A percentile compares a stretch with the other conserved stretches of the same genome.
Evolutionary conservation across 2,329 filamentous ascomycete genomes (phyloP).

Genomic region (Zarea fungicola): DNA sequence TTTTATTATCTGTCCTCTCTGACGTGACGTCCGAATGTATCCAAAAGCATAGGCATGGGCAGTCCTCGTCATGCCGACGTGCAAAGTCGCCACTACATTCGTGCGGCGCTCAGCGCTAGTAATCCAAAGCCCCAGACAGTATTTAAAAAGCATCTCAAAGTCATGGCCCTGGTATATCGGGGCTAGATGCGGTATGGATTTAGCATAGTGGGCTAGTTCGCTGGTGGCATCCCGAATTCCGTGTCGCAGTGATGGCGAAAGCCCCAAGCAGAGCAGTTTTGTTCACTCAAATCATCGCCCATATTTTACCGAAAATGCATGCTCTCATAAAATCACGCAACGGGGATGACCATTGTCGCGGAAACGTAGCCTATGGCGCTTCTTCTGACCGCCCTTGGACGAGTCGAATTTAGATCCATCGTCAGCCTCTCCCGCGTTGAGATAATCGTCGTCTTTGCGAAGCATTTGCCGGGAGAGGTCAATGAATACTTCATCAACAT

Average conservation of each 20-base stretch:
- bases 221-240: too few relatives aligned
- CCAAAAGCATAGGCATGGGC: neutral
- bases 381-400: slow-evolving; percentile 22
- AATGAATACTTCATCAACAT: slow-evolving; percentile 86
- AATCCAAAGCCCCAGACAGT: too few relatives aligned
- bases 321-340: slow-evolving; percentile 40
- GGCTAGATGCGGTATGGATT: too few relatives aligned
- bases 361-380: slow-evolving; percentile 25
- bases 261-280: neutral
- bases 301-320: too few relatives aligned
- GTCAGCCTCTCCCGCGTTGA: slow-evolving; percentile 29
- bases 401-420: slow-evolving; percentile 40
- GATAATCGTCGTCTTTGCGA: slow-evolving; percentile 57
- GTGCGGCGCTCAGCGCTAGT: too few relatives aligned
- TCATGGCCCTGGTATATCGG: too few relatives aligned
- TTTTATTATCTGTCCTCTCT: neutral
- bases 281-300: too few relatives aligned
- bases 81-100: too few relatives aligned
- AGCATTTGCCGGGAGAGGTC: slow-evolving; percentile 82
- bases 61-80: neutral
- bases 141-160: too few relatives aligned
- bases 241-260: neutral
- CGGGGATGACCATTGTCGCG: slow-evolving; percentile 30
- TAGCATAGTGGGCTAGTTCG: too few relatives aligned
- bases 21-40: neutral